These are phyloP conservation scores for Chytriomyces confervae DNA, from an alignment of 192 early-diverging fungal species.

Conservation along the genomic window DNA sequence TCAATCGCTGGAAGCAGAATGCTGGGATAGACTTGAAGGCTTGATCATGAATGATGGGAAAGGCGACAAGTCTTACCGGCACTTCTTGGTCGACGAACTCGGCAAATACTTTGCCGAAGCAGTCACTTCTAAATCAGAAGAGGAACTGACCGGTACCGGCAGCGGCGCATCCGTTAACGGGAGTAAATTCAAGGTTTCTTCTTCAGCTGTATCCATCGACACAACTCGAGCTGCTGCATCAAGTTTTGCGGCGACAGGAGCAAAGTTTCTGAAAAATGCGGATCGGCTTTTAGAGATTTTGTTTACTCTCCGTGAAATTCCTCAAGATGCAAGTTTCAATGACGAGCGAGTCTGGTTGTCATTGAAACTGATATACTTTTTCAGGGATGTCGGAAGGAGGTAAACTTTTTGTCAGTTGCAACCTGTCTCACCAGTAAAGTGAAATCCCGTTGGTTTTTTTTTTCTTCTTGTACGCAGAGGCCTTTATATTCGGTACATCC, in stretches of 20 bases:
- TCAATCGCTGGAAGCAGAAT: slow-evolving; percentile 50
- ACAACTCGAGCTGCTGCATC: neutral
- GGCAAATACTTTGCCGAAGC: slow-evolving; percentile 42
- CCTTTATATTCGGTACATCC: slow-evolving; percentile 73
- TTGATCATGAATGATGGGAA: slow-evolving; percentile 43
- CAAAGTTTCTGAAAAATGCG: slow-evolving; percentile 54
- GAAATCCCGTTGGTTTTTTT: neutral
- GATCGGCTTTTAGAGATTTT: slow-evolving; percentile 59
- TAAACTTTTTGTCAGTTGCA: slow-evolving; percentile 3
- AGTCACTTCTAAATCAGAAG: slow-evolving; percentile 7
- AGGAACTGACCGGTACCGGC: neutral
- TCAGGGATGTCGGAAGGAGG: slow-evolving; percentile 62
- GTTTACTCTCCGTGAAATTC: slow-evolving; percentile 58
- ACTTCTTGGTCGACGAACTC: slow-evolving; percentile 52
- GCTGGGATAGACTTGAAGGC: slow-evolving; percentile 52
- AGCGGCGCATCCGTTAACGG: neutral
- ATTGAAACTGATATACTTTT: slow-evolving; percentile 68
- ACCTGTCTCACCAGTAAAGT: neutral
- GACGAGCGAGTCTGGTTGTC: slow-evolving; percentile 69
- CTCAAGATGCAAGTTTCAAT: slow-evolving; percentile 58
- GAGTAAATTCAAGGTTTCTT: neutral
- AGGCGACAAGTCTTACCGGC: slow-evolving; percentile 50
- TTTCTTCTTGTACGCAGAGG: slow-evolving; percentile 26
- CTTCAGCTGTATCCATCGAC: slow-evolving; percentile 3
- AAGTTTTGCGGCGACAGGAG: slow-evolving; percentile 33